phyloP scores from a whole-genome alignment of 805 yeast genomes.

The Starmerella geochares region DNA sequence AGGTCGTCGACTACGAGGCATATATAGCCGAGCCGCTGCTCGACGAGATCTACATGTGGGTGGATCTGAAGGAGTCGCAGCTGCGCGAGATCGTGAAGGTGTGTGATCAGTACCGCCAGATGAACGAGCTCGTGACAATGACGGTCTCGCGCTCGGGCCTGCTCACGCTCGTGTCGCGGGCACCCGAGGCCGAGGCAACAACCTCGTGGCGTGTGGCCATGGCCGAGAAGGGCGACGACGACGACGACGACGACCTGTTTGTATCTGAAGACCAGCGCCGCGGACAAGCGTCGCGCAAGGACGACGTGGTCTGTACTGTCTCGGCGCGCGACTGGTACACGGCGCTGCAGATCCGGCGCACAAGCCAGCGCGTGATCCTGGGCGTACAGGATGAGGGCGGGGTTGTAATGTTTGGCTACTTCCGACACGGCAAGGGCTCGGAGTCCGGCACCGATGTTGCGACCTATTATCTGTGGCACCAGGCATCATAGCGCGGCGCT shows the following conservation, averaged over 20 bases:
- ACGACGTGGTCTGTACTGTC: conserved; percentile 9
- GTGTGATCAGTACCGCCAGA: conserved; percentile 30
- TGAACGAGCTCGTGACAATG: conserved; percentile 24
- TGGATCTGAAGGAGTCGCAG: conserved; percentile 22
- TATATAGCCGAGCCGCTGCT: conserved; percentile 41
- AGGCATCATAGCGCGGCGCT: not conserved
- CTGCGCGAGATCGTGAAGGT: conserved; percentile 32
- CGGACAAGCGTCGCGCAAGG: not conserved
- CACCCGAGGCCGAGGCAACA: conserved; percentile 27
- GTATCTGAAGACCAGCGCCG: conserved; percentile 5
- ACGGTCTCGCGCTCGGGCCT: conserved; percentile 22
- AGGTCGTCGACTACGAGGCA: conserved; percentile 46
- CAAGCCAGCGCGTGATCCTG: conserved; percentile 20
- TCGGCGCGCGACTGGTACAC: conserved; percentile 19
- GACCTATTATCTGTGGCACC: conserved; percentile 21
- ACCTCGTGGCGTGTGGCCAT: conserved; percentile 27
- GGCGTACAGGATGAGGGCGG: conserved; percentile 19
- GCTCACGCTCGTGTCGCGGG: conserved; percentile 23
- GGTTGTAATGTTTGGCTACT: conserved; percentile 18
- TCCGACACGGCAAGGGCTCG: conserved; percentile 10
- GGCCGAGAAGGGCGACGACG: conserved; percentile 14
- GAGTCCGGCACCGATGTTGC: conserved; percentile 13
- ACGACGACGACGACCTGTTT: conserved; percentile 7
- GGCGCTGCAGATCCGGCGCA: conserved; percentile 15
- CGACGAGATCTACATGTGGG: conserved; percentile 49